Percentiles rank a stretch among this genome's conserved stretches.
phyloP scores from a whole-genome alignment of 176 grass and related monocot genomes.

The Oryza rufipogon region DNA sequence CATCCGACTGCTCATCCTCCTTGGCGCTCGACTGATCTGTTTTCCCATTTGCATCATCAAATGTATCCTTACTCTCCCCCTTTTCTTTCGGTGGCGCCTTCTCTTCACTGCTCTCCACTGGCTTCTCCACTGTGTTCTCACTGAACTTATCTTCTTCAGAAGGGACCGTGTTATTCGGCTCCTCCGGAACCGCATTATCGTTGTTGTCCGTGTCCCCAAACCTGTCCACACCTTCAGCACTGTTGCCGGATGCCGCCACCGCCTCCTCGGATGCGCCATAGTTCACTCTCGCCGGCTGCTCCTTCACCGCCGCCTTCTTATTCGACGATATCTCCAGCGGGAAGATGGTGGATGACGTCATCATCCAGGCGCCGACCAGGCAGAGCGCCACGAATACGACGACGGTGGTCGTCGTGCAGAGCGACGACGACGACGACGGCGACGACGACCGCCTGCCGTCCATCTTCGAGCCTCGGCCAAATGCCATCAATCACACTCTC shows the following conservation, averaged over 20 bases:
- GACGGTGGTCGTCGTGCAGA: constrained; percentile 79
- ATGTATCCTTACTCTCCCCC: constrained; percentile 43
- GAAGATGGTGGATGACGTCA: constrained; percentile 81
- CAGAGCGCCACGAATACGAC: constrained; percentile 79
- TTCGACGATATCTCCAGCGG: constrained; percentile 56
- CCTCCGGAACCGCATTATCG: constrained; percentile 39
- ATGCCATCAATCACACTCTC: constrained; percentile 62
- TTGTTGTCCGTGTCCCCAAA: constrained; percentile 53
- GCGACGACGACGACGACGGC: constrained; percentile 49
- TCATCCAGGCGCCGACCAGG: constrained; percentile 88
- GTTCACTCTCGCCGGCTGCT: constrained; percentile 37
- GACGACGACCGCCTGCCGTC: constrained; percentile 70
- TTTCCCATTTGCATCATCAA: constrained; percentile 61
- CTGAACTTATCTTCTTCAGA: constrained; percentile 50
- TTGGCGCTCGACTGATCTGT: constrained; percentile 29
- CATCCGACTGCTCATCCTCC: constrained; percentile 36
- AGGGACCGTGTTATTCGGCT: constrained; percentile 45
- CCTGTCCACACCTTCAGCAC: constrained; percentile 40
- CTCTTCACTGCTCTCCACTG: constrained; percentile 48
- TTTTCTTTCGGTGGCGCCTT: constrained; percentile 39
- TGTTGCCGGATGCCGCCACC: constrained; percentile 31
- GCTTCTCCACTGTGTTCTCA: constrained; percentile 49
- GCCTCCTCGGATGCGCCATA: constrained; percentile 44
- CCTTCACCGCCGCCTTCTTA: constrained; percentile 53
- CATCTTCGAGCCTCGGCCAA: constrained; percentile 68